These are phyloP conservation scores for Colletotrichum plurivorum DNA, from an alignment of 2,329 filamentous ascomycete species.

Conservation along the genomic window DNA sequence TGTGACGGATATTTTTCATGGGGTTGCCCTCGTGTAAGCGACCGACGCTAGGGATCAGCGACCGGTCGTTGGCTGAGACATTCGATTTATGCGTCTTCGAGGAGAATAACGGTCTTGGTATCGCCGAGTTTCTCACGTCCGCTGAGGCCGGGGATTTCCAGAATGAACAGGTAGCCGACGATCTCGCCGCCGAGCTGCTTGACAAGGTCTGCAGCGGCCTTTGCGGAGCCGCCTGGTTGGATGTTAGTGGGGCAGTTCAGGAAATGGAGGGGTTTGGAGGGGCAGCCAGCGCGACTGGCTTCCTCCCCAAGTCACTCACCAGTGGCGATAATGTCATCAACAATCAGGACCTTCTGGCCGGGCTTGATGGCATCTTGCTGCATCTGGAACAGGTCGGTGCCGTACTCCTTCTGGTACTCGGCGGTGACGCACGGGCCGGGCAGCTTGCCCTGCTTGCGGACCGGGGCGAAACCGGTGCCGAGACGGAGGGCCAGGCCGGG, in stretches of 20 bases:
- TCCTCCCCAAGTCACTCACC: constrained; percentile 76
- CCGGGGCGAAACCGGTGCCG: constrained; percentile 89
- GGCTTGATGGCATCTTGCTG: constrained; percentile 87
- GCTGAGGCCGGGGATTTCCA: constrained; percentile 94
- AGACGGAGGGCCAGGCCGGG: constrained; percentile 88
- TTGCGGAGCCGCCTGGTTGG: constrained; percentile 85
- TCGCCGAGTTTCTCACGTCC: constrained; percentile 90
- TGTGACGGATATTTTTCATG: neutral
- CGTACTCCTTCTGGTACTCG: constrained; percentile 95
- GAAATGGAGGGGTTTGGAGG: constrained; percentile 34
- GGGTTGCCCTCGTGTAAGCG: neutral
- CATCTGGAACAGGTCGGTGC: constrained; percentile 95
- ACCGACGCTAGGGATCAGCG: neutral
- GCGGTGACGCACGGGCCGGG: constrained; percentile 90
- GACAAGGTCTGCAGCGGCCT: constrained; percentile 88
- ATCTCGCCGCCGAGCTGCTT: constrained; percentile 88
- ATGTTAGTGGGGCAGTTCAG: constrained; percentile 20
- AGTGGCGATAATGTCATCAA: constrained; percentile 98
- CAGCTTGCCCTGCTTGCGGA: constrained; percentile 96
- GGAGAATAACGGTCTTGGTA: constrained; percentile 83
- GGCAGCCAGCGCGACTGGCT: neutral
- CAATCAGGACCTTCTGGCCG: constrained; percentile 91
- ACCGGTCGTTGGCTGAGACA: neutral
- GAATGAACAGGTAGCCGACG: constrained; percentile 92
- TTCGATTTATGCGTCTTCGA: constrained; percentile 67